These are phyloP conservation scores for Globisporangium spinosum DNA, from an alignment of 352 stramenopile genomes.

Conservation along the genomic window DNA sequence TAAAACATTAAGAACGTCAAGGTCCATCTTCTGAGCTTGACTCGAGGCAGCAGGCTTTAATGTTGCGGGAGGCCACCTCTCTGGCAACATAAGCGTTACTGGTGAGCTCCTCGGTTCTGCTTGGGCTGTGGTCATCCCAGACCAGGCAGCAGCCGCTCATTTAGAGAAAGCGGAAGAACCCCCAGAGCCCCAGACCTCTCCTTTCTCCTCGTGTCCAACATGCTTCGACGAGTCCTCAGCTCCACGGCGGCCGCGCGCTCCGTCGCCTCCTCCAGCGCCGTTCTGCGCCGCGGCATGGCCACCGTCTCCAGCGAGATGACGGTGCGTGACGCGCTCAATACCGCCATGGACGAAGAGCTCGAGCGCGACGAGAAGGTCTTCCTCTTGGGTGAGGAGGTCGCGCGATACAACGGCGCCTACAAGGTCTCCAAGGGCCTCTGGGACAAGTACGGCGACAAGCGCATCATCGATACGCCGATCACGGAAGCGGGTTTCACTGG, in stretches of 20 bases:
- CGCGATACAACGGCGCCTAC: slow-evolving; percentile 99
- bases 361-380: slow-evolving; percentile 94
- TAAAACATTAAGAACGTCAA: not conserved
- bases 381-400: slow-evolving; percentile 97
- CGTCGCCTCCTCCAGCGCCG: slow-evolving; percentile 16
- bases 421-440: slow-evolving; percentile 98
- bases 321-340: slow-evolving; percentile 98
- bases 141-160: not conserved
- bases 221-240: slow-evolving; percentile 49
- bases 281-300: slow-evolving; percentile 66
- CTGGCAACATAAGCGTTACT: slow-evolving; percentile 12
- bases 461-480: slow-evolving; percentile 99
- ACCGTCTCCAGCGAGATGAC: slow-evolving; percentile 88
- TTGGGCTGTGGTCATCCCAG: slow-evolving; percentile 15
- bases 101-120: slow-evolving; percentile 20
- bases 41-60: not conserved
- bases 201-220: slow-evolving; percentile 1
- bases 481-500: slow-evolving; percentile 96
- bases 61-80: slow-evolving; percentile 9
- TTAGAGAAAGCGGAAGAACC: slow-evolving; percentile 19
- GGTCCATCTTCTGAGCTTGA: not conserved
- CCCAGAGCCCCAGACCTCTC: slow-evolving; percentile 21
- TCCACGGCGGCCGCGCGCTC: slow-evolving; percentile 29
- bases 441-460: slow-evolving; percentile 98
- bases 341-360: slow-evolving; percentile 99